Percentiles rank a stretch among this genome's conserved stretches.
Conservation (phyloP, 345 rosid species). For the Euphorbia pulcherrima region DNA sequence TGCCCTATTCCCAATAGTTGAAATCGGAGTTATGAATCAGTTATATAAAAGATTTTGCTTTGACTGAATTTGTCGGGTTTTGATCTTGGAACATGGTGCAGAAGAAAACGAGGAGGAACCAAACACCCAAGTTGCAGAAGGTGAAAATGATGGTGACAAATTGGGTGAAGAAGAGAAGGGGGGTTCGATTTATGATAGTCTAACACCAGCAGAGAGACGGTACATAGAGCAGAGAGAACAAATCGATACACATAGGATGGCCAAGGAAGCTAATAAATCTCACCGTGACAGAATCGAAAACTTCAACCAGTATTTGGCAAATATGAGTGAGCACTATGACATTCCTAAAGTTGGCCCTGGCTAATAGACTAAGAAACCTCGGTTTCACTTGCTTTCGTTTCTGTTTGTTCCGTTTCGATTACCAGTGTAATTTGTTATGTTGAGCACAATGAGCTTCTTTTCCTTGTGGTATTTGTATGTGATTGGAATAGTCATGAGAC, state of each 20-base stretch:
- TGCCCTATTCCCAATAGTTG: too few species aligned
- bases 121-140: slow-evolving; percentile 26
- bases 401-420: too few species aligned
- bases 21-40: too few species aligned
- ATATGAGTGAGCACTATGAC: slow-evolving; percentile 87
- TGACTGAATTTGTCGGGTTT: not conserved
- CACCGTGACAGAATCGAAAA: slow-evolving; percentile 83
- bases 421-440: too few species aligned
- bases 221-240: slow-evolving; percentile 71
- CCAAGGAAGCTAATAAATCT: slow-evolving; percentile 70
- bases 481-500: not conserved
- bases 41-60: too few species aligned
- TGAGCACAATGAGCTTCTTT: too few species aligned
- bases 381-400: not conserved
- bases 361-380: slow-evolving; percentile 25
- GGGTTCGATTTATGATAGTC: slow-evolving; percentile 38
- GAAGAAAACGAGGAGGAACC: slow-evolving; percentile 34
- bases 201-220: slow-evolving; percentile 65
- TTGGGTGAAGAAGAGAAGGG: slow-evolving; percentile 42
- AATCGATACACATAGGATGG: slow-evolving; percentile 56
- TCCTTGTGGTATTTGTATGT: not conserved
- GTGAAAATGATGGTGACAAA: slow-evolving; percentile 26
- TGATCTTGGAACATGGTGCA: slow-evolving; percentile 10
- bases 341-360: slow-evolving; percentile 95
- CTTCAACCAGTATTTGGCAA: slow-evolving; percentile 81